These are phyloP conservation scores for Botrytis elliptica DNA, from an alignment of 2,329 filamentous ascomycete species.

Conservation along the genomic window DNA sequence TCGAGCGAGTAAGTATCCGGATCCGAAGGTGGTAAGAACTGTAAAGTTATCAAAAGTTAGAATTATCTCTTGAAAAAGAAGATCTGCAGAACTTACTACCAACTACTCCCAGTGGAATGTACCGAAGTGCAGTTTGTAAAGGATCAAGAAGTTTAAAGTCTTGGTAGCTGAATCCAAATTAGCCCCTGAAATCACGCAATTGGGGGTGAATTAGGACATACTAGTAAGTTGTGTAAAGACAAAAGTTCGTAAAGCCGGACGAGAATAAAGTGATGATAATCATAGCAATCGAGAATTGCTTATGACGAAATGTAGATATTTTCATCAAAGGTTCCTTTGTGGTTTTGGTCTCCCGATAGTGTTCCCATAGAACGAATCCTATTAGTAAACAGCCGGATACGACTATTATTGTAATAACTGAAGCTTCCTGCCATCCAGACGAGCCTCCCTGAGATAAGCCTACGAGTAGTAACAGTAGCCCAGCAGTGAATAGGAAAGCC, in stretches of 20 bases:
- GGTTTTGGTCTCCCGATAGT: conserved; percentile 53
- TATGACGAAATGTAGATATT: conserved; percentile 60
- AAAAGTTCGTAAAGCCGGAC: conserved; percentile 64
- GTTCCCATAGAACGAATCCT: conserved; percentile 25
- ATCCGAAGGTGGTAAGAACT: conserved; percentile 29
- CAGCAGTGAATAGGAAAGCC: conserved; percentile 59
- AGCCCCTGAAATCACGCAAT: background rate
- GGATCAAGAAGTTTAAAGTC: conserved; percentile 61
- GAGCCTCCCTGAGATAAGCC: conserved; percentile 68
- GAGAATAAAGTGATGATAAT: conserved; percentile 66
- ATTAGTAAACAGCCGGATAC: conserved; percentile 51
- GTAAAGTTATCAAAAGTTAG: background rate
- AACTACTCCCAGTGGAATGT: conserved; percentile 62
- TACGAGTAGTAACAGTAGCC: conserved; percentile 62
- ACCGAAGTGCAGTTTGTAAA: conserved; percentile 67
- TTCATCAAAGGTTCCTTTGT: conserved; percentile 61
- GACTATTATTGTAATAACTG: conserved; percentile 57
- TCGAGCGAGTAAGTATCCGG: conserved; percentile 32
- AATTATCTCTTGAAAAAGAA: background rate
- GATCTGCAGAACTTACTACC: conserved; percentile 41
- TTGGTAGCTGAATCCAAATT: conserved; percentile 52
- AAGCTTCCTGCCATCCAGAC: conserved; percentile 63
- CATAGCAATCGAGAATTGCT: conserved; percentile 61
- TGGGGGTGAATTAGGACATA: conserved; percentile 20
- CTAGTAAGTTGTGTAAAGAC: conserved; percentile 66